phyloP scores from a whole-genome alignment of 1,284 basidiomycete species.

The Ustilago cynodontis region DNA sequence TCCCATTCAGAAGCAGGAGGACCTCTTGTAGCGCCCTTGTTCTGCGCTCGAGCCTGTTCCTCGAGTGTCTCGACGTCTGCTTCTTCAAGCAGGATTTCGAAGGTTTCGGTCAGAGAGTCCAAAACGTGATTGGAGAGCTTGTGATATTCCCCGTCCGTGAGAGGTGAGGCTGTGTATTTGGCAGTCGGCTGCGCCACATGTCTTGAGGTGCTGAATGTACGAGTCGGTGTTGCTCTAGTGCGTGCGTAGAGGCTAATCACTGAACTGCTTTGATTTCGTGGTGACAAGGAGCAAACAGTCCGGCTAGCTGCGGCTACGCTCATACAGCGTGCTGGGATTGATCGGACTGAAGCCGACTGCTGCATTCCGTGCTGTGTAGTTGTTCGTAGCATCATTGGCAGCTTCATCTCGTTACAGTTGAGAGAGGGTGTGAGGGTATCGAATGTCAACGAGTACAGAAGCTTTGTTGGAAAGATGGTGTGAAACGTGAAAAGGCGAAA shows the following conservation, averaged over 20 bases:
- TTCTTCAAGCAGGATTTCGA: conserved; percentile 83
- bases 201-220: conserved; percentile 20
- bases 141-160: conserved; percentile 82
- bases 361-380: conserved; percentile 38
- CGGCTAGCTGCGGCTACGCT: not conserved
- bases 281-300: not conserved
- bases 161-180: conserved; percentile 50
- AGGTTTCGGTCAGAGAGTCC: conserved; percentile 81
- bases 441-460: not conserved
- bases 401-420: conserved; percentile 17
- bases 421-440: not conserved
- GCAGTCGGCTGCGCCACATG: conserved; percentile 19
- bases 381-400: conserved; percentile 43
- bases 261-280: no score
- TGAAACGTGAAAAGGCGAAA: not conserved
- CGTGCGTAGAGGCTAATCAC: not conserved
- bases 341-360: conserved; percentile 12
- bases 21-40: conserved; percentile 25
- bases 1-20: conserved; percentile 77
- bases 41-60: conserved; percentile 16
- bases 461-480: not conserved
- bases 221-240: not conserved
- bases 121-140: conserved; percentile 83
- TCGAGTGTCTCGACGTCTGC: conserved; percentile 63
- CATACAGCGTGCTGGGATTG: conserved; percentile 6